phyloP scores from a whole-genome alignment of 352 stramenopile species.

The Globisporangium recalcitrans region DNA sequence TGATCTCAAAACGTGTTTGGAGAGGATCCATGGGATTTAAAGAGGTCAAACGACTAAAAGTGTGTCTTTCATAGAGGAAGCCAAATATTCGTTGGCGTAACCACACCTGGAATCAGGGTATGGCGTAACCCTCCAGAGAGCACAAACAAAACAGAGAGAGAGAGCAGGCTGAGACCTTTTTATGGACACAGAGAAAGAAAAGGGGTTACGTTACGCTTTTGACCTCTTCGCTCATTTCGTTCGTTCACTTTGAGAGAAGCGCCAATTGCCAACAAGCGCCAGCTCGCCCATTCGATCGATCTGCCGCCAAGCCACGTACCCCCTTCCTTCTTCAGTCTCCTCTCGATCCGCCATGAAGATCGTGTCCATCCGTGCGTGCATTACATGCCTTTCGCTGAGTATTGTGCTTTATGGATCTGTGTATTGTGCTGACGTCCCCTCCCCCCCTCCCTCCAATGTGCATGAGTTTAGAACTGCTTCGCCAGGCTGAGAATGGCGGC shows the following conservation, averaged over 20 bases:
- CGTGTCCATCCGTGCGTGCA: constrained; percentile 67
- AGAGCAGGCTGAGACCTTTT: not conserved
- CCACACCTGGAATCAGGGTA: not conserved
- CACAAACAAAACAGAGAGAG: not conserved
- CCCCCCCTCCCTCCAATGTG: constrained; percentile 8
- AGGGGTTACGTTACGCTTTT: constrained; percentile 8
- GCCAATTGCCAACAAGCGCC: not conserved
- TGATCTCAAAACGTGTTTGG: not conserved
- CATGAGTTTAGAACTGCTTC: constrained; percentile 48
- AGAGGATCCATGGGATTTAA: not conserved
- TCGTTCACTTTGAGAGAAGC: not conserved
- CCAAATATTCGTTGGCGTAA: not conserved
- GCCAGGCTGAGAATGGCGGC: constrained; percentile 49
- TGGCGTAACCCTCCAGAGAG: not conserved
- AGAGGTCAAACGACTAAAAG: not conserved
- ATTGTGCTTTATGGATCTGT: not conserved
- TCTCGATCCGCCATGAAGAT: constrained; percentile 61
- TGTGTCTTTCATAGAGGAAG: not conserved
- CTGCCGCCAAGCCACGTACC: not conserved
- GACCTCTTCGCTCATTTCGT: not conserved
- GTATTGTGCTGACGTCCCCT: not conserved
- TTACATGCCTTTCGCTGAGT: not conserved
- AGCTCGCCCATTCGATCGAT: not conserved
- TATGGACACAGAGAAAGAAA: constrained; percentile 1
- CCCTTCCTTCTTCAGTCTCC: not conserved